These are phyloP conservation scores for Gelatoporia subvermispora DNA, from an alignment of 768 basidiomycete genomes.

Conservation along the genomic window DNA sequence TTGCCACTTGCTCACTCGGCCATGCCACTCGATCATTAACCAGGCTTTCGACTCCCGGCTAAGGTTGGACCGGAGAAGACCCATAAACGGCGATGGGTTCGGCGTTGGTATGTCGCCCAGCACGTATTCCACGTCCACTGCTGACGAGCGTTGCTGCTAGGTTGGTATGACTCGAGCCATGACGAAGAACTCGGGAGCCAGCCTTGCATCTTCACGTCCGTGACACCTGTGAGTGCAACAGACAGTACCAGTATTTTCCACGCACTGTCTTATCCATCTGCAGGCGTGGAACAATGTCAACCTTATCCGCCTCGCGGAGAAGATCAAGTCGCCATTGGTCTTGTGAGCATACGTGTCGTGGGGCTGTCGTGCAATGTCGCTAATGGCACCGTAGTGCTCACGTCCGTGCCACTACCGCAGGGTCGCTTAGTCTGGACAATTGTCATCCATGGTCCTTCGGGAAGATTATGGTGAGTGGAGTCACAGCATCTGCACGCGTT, in stretches of 20 bases:
- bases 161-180: constrained; percentile 89
- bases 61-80: constrained; percentile 71
- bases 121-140: not conserved
- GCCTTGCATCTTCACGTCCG: constrained; percentile 94
- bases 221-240: constrained; percentile 72
- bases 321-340: constrained; percentile 92
- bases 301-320: constrained; percentile 89
- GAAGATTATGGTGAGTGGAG: constrained; percentile 73
- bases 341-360: constrained; percentile 50
- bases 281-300: constrained; percentile 98
- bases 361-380: not conserved
- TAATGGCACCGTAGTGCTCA: constrained; percentile 54
- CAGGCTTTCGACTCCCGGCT: constrained; percentile 94
- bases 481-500: not conserved
- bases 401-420: constrained; percentile 91
- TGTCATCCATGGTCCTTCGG: constrained; percentile 94
- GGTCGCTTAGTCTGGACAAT: constrained; percentile 87
- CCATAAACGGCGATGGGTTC: constrained; percentile 96
- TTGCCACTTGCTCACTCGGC: constrained; percentile 90
- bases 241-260: not conserved
- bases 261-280: not conserved
- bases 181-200: constrained; percentile 81
- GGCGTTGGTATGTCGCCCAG: constrained; percentile 67
- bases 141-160: constrained; percentile 31
- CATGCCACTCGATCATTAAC: constrained; percentile 94